Evolutionary conservation across 345 rosid species (phyloP).

Genomic region (Brassica incana): DNA sequence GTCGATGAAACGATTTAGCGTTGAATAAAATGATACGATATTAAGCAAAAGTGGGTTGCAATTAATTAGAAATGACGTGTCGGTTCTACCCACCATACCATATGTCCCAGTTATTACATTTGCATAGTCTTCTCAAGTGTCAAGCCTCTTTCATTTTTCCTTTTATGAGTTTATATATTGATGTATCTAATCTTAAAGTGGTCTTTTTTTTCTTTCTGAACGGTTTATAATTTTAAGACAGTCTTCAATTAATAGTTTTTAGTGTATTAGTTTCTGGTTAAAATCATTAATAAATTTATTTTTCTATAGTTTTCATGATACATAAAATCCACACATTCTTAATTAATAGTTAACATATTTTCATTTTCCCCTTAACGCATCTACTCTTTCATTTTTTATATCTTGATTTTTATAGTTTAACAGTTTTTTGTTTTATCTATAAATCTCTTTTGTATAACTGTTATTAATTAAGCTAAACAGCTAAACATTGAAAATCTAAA

Average conservation of each 20-base stretch:
- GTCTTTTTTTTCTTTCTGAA: too few relatives aligned
- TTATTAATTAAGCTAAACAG: not conserved
- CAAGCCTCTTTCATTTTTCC: not conserved
- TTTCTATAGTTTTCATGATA: not conserved
- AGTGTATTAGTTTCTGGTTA: not conserved
- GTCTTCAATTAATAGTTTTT: not conserved
- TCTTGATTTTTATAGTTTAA: not conserved
- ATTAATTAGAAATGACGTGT: not conserved
- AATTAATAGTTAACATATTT: too few relatives aligned
- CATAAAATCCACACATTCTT: too few relatives aligned
- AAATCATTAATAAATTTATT: not conserved
- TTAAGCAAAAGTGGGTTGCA: not conserved
- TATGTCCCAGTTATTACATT: not conserved
- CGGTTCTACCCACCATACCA: slow-evolving; percentile 19
- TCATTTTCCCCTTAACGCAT: not conserved
- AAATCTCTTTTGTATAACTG: not conserved
- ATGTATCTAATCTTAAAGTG: not conserved
- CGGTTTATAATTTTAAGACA: too few relatives aligned
- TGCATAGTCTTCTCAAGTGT: not conserved
- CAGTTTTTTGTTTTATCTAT: not conserved
- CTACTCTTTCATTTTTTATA: not conserved
- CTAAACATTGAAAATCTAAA: not conserved
- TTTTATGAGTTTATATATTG: not conserved
- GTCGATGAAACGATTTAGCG: not conserved
- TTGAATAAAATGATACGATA: not conserved